phyloP scores from a whole-genome alignment of 768 basidiomycete genomes.

The Phlebiopsis gigantea region DNA sequence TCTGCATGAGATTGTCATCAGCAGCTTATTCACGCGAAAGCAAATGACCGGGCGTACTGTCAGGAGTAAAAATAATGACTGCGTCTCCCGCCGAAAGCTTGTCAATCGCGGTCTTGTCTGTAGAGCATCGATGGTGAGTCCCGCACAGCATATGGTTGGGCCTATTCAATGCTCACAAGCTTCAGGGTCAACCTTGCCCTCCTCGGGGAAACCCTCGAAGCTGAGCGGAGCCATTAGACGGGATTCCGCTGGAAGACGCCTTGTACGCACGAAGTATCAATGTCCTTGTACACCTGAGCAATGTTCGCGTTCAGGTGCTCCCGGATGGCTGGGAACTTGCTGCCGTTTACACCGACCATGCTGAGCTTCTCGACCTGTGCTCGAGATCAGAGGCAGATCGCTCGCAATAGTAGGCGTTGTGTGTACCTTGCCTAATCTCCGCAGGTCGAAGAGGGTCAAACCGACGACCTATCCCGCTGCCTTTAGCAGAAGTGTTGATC shows the following conservation, averaged over 20 bases:
- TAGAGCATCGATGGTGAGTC: not conserved
- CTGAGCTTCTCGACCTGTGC: slow-evolving; percentile 60
- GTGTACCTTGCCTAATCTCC: slow-evolving; percentile 70
- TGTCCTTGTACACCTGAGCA: slow-evolving; percentile 75
- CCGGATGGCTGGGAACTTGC: slow-evolving; percentile 83
- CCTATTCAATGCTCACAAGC: slow-evolving; percentile 58
- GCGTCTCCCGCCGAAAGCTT: slow-evolving; percentile 76
- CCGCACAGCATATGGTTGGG: not conserved
- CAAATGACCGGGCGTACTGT: slow-evolving; percentile 47
- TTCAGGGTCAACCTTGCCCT: slow-evolving; percentile 61
- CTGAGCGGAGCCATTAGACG: slow-evolving; percentile 29
- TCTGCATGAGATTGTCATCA: slow-evolving; percentile 30
- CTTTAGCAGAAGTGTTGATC: not conserved
- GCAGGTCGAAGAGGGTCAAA: slow-evolving; percentile 84
- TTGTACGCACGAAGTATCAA: slow-evolving; percentile 68
- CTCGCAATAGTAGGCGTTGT: not conserved
- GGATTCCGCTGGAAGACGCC: not conserved
- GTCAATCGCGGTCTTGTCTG: slow-evolving; percentile 81
- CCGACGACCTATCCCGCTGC: slow-evolving; percentile 63
- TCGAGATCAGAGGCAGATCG: not conserved
- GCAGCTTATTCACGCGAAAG: not conserved
- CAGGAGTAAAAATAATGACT: slow-evolving; percentile 91
- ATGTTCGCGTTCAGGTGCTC: slow-evolving; percentile 81
- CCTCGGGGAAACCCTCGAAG: slow-evolving; percentile 77
- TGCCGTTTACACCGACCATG: slow-evolving; percentile 89